Base-by-base conservation (phyloP, 2,329 filamentous ascomycete genomes). In the Arachnomyces sp. region DNA sequence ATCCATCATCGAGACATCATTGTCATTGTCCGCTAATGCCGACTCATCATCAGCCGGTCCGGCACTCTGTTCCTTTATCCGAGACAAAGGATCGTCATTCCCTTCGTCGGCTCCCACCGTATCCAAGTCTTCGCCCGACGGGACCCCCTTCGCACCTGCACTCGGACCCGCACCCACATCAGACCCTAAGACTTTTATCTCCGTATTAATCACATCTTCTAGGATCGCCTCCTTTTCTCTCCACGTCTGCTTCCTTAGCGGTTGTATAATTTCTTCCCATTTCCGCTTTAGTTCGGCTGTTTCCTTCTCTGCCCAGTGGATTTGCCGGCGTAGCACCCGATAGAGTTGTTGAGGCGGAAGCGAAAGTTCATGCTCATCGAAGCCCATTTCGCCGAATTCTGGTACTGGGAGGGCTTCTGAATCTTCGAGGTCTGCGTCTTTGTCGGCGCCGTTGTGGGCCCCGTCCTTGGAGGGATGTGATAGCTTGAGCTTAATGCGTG, bases 301-400 rank as follows among this genome's bases (percentile, higher is more conserved):
- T 42, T 71, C 69, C 31, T 68, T 56, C 45, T 68, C 62, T 1
- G 68, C 67, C 69, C 69, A 72, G 40, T 62, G 55, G 14, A 72
- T 61, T 48, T 72, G 68, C 14, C 68, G 60, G 28, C 67, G 65
- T 8, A 72, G 57, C 3, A 72, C 51, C 21, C 65, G 59, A 45
- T 65, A 70, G 16, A 70, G 59, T 34, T 70, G 60, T 11, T 57
- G 60, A 2, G 65, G 61, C 28, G 54, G 58, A 33, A 72, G 57
- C 12, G 53, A 45, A 12, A 68, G 57, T 44, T 72, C 69, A 34
- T 64, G 59, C 8, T 62, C 59, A 38, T 69, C 67, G 48, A 68
- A 66, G 11, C 57, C 62, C 13, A 66, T 57, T 31, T 66, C 64
- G 9, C 55, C 61, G 31, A 66, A 60, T 18, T 68, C 66, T 7